A percentile compares a stretch with the other conserved stretches of the same genome.
phyloP scores from a whole-genome alignment of 139 green algal genomes.

The Zygnema circumcarinatum region DNA sequence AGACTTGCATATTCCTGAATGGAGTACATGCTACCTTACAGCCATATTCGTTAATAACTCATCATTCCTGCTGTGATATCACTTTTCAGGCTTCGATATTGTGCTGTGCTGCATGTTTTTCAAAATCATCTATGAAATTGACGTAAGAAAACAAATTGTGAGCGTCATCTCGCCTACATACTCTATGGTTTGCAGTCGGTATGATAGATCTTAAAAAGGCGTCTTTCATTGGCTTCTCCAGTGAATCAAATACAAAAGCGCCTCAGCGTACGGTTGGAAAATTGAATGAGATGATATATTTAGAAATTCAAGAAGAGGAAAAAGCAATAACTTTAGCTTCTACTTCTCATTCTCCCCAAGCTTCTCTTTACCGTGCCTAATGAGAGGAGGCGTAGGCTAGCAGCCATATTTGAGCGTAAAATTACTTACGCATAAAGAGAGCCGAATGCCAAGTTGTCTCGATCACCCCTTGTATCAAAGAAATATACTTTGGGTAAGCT shows the following conservation, averaged over 20 bases:
- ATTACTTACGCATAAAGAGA: slow-evolving; percentile 38
- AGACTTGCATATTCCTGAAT: neutral
- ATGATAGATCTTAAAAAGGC: too few species aligned
- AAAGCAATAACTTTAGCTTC: neutral
- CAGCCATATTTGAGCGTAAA: neutral
- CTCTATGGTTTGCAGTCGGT: too few species aligned
- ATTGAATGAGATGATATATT: neutral
- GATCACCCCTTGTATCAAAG: slow-evolving; percentile 55
- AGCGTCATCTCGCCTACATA: too few species aligned
- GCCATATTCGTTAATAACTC: too few species aligned
- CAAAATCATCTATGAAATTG: too few species aligned
- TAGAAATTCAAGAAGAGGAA: neutral
- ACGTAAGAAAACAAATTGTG: too few species aligned
- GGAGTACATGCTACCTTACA: neutral
- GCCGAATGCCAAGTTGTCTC: slow-evolving; percentile 55
- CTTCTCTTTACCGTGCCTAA: neutral
- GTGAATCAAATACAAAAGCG: neutral
- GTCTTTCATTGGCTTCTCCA: too few species aligned
- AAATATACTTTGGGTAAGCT: slow-evolving; percentile 38
- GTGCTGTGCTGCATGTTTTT: too few species aligned
- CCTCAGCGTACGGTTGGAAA: neutral
- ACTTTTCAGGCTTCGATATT: too few species aligned
- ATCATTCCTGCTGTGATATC: too few species aligned
- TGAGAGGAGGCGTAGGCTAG: neutral
- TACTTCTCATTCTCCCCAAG: neutral